These are phyloP conservation scores for Cladophialophora psammophila DNA, from an alignment of 2,329 filamentous ascomycete species.

Conservation along the genomic window DNA sequence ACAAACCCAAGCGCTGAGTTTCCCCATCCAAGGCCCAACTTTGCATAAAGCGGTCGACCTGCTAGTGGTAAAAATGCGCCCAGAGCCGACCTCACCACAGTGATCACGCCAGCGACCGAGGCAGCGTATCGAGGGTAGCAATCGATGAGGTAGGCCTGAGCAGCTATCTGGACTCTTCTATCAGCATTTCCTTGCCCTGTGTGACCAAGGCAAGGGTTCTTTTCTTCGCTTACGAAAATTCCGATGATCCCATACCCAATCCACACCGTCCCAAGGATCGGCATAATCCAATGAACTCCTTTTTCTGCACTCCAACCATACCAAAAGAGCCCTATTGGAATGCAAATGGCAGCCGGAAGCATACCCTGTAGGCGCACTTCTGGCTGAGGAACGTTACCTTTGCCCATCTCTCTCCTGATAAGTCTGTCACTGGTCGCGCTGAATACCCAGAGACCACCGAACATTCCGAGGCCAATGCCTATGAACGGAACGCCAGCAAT, in stretches of 20 bases:
- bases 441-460: slow-evolving; percentile 56
- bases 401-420: no score
- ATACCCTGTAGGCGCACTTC: slow-evolving; percentile 56
- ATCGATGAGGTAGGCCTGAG: no score
- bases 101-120: no score
- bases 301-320: slow-evolving; percentile 65
- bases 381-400: no score
- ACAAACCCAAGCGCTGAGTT: slow-evolving; percentile 64
- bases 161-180: no score
- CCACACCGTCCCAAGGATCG: slow-evolving; percentile 57
- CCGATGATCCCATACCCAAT: no score
- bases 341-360: slow-evolving; percentile 60
- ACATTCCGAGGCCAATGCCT: slow-evolving; percentile 54
- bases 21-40: slow-evolving; percentile 59
- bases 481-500: slow-evolving; percentile 48
- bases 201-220: no score
- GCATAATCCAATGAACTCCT: slow-evolving; percentile 60
- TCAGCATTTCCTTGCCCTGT: no score
- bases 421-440: slow-evolving; percentile 45
- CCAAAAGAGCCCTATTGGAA: slow-evolving; percentile 58
- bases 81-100: no score
- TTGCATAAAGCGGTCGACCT: slow-evolving; percentile 59
- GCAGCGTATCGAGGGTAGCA: no score
- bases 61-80: slow-evolving; percentile 60
- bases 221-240: no score